Percentiles rank a stretch among this genome's conserved stretches.
These are phyloP conservation scores for Xylaria longipes DNA, from an alignment of 495 filamentous ascomycete genomes.

Conservation along the genomic window DNA sequence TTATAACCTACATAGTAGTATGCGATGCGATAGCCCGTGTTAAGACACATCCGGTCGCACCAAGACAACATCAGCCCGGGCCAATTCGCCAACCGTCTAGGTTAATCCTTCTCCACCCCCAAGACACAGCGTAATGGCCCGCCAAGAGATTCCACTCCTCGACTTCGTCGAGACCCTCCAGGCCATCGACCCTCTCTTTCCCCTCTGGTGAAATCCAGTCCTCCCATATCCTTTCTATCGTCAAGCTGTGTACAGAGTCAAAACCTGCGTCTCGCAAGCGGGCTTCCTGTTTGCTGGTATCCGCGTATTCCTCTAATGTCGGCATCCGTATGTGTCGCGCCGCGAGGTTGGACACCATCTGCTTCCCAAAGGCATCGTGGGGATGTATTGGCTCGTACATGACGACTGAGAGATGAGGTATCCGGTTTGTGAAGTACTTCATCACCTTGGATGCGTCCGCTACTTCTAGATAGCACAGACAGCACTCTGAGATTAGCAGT, in stretches of 20 bases:
- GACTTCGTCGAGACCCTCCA: constrained; percentile 94
- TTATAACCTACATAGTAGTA: neutral
- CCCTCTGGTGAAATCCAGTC: constrained; percentile 74
- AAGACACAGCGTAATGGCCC: constrained; percentile 86
- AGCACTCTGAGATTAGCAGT: constrained; percentile 89
- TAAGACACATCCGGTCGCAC: neutral
- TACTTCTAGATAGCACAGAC: constrained; percentile 82
- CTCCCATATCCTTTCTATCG: constrained; percentile 78
- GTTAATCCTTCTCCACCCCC: constrained; percentile 61
- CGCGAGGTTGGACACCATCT: constrained; percentile 91
- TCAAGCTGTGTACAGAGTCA: constrained; percentile 59
- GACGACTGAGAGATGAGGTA: constrained; percentile 67
- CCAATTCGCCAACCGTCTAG: constrained; percentile 18
- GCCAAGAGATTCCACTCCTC: constrained; percentile 93
- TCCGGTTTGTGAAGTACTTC: constrained; percentile 64
- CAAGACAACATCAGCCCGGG: neutral
- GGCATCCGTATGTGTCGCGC: constrained; percentile 83
- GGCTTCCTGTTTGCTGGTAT: constrained; percentile 66
- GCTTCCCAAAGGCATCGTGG: constrained; percentile 81
- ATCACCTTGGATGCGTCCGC: constrained; percentile 67
- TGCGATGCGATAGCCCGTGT: neutral
- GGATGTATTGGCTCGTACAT: constrained; percentile 91
- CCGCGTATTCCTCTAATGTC: constrained; percentile 74
- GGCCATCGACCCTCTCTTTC: constrained; percentile 74
- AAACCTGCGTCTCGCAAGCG: constrained; percentile 71